phyloP scores from a whole-genome alignment of 1,284 basidiomycete genomes.

The Stereum hirsutum region DNA sequence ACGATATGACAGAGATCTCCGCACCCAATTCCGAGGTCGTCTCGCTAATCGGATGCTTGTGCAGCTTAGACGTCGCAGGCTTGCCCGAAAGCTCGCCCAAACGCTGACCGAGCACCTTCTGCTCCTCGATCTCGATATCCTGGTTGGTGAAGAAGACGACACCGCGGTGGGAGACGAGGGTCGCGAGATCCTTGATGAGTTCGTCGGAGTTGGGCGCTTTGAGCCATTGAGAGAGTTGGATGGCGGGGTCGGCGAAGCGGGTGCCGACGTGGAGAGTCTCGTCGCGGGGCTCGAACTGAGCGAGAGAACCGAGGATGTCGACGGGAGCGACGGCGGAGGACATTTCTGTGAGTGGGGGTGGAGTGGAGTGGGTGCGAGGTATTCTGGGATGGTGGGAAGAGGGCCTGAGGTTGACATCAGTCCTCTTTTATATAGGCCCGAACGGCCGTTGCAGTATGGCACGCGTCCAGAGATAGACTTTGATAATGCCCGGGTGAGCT shows the following conservation, averaged over 20 bases:
- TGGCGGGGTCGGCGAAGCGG: constrained; percentile 23
- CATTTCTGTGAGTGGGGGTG: no score
- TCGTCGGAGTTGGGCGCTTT: constrained; percentile 30
- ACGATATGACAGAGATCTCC: constrained; percentile 40
- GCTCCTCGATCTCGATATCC: constrained; percentile 32
- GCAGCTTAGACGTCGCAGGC: constrained; percentile 43
- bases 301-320: constrained; percentile 5
- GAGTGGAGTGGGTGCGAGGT: no score
- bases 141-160: constrained; percentile 68
- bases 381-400: no score
- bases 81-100: constrained; percentile 51
- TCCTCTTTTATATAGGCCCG: no score
- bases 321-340: no score
- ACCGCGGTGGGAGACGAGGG: constrained; percentile 56
- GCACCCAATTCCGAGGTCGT: constrained; percentile 36
- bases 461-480: no score
- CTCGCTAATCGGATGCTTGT: constrained; percentile 59
- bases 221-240: constrained; percentile 29
- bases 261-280: constrained; percentile 28
- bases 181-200: constrained; percentile 37
- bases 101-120: constrained; percentile 33
- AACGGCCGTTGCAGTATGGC: no score
- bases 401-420: no score
- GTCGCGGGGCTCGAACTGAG: constrained; percentile 8
- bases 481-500: no score